Evolutionary conservation across 2,329 filamentous ascomycete genomes (phyloP).

Genomic region (Chlorencoelia australis): DNA sequence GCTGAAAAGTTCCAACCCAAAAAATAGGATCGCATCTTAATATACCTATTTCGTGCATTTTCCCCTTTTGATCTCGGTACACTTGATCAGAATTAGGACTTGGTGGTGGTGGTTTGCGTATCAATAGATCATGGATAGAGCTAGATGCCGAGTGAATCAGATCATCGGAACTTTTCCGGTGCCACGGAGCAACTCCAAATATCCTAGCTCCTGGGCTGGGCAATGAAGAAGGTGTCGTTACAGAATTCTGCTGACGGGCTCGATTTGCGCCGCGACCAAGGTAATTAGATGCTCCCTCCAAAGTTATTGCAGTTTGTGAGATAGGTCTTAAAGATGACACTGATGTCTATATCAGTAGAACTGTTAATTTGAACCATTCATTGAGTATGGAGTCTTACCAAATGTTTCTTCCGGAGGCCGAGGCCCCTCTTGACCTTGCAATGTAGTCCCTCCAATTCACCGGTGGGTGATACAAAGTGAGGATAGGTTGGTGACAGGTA

Average conservation of each 20-base stretch:
- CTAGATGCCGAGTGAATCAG: conserved; percentile 22
- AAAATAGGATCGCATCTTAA: too few species aligned
- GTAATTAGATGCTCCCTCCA: conserved; percentile 17
- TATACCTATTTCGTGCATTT: conserved; percentile 13
- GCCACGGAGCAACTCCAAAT: conserved; percentile 27
- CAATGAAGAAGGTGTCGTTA: conserved; percentile 3
- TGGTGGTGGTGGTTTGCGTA: conserved; percentile 20
- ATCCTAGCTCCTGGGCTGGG: conserved; percentile 7
- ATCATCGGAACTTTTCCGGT: conserved; percentile 21
- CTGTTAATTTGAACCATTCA: not conserved
- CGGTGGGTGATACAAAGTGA: conserved; percentile 6
- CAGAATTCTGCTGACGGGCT: not conserved
- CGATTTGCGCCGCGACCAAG: conserved; percentile 8
- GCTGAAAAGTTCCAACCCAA: too few species aligned
- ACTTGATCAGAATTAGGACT: conserved; percentile 16
- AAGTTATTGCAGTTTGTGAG: conserved; percentile 19
- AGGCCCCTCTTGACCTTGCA: conserved; percentile 19
- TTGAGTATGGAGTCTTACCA: conserved; percentile 8
- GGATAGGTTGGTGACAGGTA: conserved; percentile 7
- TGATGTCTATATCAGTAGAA: too few species aligned
- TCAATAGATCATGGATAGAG: conserved; percentile 22
- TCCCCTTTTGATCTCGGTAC: conserved; percentile 15
- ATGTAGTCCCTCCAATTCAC: conserved; percentile 13
- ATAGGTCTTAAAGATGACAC: not conserved
- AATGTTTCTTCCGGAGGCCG: conserved; percentile 3